Percentiles rank a stretch among this genome's conserved stretches.
Conservation (phyloP, 352 stramenopile genomes). For the Pythium sukuiense region DNA sequence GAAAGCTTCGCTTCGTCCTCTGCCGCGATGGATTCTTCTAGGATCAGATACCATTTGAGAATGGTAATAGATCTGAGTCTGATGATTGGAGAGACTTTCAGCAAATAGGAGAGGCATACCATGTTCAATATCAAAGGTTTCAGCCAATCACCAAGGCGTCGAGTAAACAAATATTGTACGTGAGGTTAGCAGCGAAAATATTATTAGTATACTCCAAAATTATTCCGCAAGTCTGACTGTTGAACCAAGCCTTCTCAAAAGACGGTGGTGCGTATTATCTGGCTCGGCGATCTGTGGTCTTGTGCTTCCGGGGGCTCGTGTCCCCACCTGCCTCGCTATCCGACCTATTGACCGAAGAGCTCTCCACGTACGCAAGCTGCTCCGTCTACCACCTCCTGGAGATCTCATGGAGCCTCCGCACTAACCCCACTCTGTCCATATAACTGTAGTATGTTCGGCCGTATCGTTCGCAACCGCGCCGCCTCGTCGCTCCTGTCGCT, state of each 20-base stretch:
- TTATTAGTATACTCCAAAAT: not conserved
- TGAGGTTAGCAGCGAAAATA: constrained; percentile 1
- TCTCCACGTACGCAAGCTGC: constrained; percentile 13
- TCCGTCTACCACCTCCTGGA: not conserved
- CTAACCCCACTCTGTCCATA: not conserved
- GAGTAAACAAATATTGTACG: constrained; percentile 2
- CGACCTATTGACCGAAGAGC: constrained; percentile 5
- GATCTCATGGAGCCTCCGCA: not conserved
- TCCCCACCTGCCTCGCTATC: constrained; percentile 13
- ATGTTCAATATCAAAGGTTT: constrained; percentile 15
- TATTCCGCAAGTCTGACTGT: not conserved
- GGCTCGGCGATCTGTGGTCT: constrained; percentile 22
- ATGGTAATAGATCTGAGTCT: constrained; percentile 11
- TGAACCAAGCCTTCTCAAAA: no score
- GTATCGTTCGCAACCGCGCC: constrained; percentile 40
- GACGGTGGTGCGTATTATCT: not conserved
- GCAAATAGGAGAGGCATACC: not conserved
- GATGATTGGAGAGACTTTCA: not conserved
- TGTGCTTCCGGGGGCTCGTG: constrained; percentile 15
- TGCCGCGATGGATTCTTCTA: constrained; percentile 3
- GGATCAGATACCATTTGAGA: constrained; percentile 9
- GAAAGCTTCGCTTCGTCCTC: not conserved
- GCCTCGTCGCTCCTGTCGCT: constrained; percentile 50
- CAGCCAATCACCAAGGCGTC: constrained; percentile 10
- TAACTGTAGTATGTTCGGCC: constrained; percentile 54